These are phyloP conservation scores for Pouteria glomerata DNA, from an alignment of 148 eudicot species.

Conservation along the genomic window DNA sequence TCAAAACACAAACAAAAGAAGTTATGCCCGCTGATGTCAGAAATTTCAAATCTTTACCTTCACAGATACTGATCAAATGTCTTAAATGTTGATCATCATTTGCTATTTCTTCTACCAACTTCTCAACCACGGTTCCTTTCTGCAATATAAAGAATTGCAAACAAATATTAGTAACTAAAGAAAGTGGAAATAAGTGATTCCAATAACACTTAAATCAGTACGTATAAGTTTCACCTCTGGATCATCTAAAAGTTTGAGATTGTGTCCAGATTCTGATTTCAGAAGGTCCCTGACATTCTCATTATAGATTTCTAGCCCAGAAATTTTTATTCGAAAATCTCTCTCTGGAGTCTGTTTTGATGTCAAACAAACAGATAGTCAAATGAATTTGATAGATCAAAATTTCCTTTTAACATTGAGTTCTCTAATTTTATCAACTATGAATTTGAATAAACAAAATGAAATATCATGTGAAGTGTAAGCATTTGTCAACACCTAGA, in stretches of 20 bases:
- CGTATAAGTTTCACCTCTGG: slow-evolving; percentile 55
- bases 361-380: slow-evolving; percentile 9
- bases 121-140: slow-evolving; percentile 97
- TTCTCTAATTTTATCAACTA: neutral
- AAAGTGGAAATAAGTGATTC: neutral
- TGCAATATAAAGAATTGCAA: slow-evolving; percentile 24
- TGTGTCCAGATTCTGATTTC: slow-evolving; percentile 82
- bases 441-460: neutral
- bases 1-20: too few species aligned
- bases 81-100: slow-evolving; percentile 61
- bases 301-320: slow-evolving; percentile 92
- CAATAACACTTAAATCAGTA: neutral
- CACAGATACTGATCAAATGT: slow-evolving; percentile 76
- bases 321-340: slow-evolving; percentile 72
- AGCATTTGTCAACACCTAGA: too few species aligned
- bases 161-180: neutral
- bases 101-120: slow-evolving; percentile 82
- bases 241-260: slow-evolving; percentile 88
- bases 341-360: slow-evolving; percentile 72
- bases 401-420: neutral
- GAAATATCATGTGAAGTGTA: neutral
- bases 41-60: slow-evolving; percentile 44
- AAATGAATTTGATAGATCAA: neutral
- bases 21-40: neutral
- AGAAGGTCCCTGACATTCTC: slow-evolving; percentile 88